Conservation (phyloP, 495 filamentous ascomycete genomes). For the Parathielavia appendiculata region DNA sequence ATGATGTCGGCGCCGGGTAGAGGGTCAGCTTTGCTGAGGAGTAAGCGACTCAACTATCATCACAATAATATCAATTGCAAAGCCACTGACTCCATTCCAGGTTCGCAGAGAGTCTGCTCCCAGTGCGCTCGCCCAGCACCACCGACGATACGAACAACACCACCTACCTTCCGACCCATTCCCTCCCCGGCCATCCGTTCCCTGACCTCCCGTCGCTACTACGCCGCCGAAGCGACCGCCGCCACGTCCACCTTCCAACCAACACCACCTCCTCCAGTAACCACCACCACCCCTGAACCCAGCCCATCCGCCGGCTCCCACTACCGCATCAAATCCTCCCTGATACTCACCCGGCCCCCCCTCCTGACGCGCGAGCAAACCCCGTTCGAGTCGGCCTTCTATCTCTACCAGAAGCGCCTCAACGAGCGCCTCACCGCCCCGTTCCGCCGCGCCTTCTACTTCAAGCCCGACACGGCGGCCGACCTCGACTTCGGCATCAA, state of each 20-base stretch:
- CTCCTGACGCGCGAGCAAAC: constrained; percentile 76
- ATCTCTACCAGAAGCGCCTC: constrained; percentile 93
- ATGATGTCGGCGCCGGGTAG: constrained; percentile 50
- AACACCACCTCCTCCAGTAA: constrained; percentile 6
- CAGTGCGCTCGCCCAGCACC: constrained; percentile 21
- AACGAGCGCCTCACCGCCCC: constrained; percentile 88
- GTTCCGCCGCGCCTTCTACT: constrained; percentile 91
- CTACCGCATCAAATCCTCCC: constrained; percentile 68
- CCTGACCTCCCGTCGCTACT: constrained; percentile 13
- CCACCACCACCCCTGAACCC: constrained; percentile 13
- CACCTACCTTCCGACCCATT: background rate
- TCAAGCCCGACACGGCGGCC: constrained; percentile 79
- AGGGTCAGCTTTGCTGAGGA: constrained; percentile 43
- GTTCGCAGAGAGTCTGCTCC: constrained; percentile 21
- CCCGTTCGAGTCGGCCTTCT: constrained; percentile 85
- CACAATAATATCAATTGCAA: background rate
- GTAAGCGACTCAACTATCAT: constrained; percentile 25
- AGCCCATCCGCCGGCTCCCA: constrained; percentile 28
- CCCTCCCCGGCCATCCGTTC: constrained; percentile 10
- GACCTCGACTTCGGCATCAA: constrained; percentile 91
- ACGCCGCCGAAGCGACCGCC: constrained; percentile 18
- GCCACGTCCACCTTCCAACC: constrained; percentile 1
- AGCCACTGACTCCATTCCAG: constrained; percentile 7
- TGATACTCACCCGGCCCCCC: constrained; percentile 85
- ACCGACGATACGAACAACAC: background rate